phyloP scores from a whole-genome alignment of 73 alveolate genomes.

The Paramecium biaurelia region DNA sequence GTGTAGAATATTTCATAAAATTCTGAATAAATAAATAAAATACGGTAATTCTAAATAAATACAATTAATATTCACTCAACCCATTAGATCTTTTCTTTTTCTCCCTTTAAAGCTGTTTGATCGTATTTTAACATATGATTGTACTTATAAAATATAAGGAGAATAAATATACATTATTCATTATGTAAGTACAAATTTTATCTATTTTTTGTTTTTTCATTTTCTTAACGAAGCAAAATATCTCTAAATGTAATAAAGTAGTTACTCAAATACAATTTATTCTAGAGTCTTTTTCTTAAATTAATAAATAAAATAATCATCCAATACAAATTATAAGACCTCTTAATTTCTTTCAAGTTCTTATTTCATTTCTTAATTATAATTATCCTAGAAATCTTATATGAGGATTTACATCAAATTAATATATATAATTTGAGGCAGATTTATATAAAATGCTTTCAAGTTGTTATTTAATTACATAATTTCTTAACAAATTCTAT shows the following conservation, averaged over 20 bases:
- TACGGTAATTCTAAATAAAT: not conserved
- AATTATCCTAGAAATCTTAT: not conserved
- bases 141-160: not conserved
- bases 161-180: not conserved
- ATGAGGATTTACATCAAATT: not conserved
- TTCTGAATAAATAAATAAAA: not conserved
- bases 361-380: not conserved
- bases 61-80: not conserved
- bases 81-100: not conserved
- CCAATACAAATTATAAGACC: not conserved
- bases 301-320: not conserved
- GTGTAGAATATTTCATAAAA: not conserved
- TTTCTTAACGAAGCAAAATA: not conserved
- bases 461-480: not conserved
- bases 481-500: not conserved
- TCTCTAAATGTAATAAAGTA: not conserved
- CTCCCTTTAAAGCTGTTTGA: not conserved
- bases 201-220: not conserved
- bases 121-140: not conserved
- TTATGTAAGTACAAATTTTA: not conserved
- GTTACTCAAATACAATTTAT: not conserved
- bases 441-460: not conserved
- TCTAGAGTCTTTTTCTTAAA: not conserved
- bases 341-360: not conserved
- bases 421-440: not conserved